Conservation (phyloP, 2,329 filamentous ascomycete species). For the Xylariaceae sp. region DNA sequence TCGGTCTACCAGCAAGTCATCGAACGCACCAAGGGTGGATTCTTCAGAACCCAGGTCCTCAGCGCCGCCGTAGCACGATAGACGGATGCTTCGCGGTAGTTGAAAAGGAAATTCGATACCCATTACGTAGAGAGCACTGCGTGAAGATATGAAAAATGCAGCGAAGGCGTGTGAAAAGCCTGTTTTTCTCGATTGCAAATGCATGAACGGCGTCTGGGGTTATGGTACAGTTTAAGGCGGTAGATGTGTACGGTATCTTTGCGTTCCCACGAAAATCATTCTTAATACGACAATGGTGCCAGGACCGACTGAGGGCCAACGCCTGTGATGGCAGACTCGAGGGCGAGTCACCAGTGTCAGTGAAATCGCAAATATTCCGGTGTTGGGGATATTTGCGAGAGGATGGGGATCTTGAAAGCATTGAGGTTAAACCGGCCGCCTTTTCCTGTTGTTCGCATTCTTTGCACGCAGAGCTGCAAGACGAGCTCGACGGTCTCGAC, state of each 20-base stretch:
- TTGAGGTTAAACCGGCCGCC: neutral
- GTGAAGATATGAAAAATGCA: constrained; percentile 12
- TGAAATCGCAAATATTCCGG: neutral
- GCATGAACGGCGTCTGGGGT: constrained; percentile 32
- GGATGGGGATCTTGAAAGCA: neutral
- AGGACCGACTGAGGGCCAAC: neutral
- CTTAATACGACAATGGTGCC: constrained; percentile 12
- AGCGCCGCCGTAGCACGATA: constrained; percentile 58
- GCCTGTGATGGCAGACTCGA: neutral
- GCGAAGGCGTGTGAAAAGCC: constrained; percentile 15
- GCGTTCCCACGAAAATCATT: constrained; percentile 10
- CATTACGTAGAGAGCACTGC: constrained; percentile 20
- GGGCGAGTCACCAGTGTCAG: neutral
- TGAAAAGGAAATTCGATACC: constrained; percentile 20
- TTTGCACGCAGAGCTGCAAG: neutral
- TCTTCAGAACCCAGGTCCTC: constrained; percentile 96
- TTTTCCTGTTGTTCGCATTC: neutral
- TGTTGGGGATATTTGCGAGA: neutral
- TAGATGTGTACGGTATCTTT: constrained; percentile 30
- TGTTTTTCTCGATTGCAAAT: constrained; percentile 24
- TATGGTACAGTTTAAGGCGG: constrained; percentile 26
- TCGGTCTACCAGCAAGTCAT: constrained; percentile 99
- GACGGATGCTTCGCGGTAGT: constrained; percentile 22
- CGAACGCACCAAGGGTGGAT: constrained; percentile 96
- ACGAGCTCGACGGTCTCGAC: neutral